These are phyloP conservation scores for Plectosphaerella plurivora DNA, from an alignment of 2,329 filamentous ascomycete species.

Conservation along the genomic window DNA sequence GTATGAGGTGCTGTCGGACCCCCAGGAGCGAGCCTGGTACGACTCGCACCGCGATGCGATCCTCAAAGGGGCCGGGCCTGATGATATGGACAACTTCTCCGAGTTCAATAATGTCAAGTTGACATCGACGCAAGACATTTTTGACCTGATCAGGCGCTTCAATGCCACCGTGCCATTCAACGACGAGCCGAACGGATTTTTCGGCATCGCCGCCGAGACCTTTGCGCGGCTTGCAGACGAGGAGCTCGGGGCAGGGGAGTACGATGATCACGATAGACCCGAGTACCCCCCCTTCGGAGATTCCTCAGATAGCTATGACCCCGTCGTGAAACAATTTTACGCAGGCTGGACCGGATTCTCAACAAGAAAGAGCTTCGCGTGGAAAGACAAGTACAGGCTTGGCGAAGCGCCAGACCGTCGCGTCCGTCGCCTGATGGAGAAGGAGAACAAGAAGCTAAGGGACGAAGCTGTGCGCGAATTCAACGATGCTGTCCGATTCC, in stretches of 20 bases:
- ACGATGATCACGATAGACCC: conserved; percentile 54
- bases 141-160: conserved; percentile 74
- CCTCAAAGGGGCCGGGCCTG: conserved; percentile 57
- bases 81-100: conserved; percentile 44
- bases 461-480: conserved; percentile 84
- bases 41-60: conserved; percentile 90
- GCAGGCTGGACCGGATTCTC: conserved; percentile 73
- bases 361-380: conserved; percentile 81
- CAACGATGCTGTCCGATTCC: conserved; percentile 83
- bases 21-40: conserved; percentile 96
- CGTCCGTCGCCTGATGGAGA: conserved; percentile 82
- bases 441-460: conserved; percentile 82
- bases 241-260: conserved; percentile 70
- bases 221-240: conserved; percentile 80
- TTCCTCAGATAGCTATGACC: conserved; percentile 70
- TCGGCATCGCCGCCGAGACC: conserved; percentile 67
- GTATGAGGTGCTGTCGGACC: conserved; percentile 93
- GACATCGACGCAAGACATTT: conserved; percentile 77
- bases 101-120: conserved; percentile 66
- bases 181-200: conserved; percentile 80
- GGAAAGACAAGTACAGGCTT: conserved; percentile 81
- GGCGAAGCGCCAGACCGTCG: conserved; percentile 85
- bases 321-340: conserved; percentile 77
- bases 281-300: conserved; percentile 82
- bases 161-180: conserved; percentile 73